Evolutionary conservation across 805 yeast species (phyloP), one percentile per base, ranked within the genome.

Genomic region (Saccharomycopsis sp.): DNA sequence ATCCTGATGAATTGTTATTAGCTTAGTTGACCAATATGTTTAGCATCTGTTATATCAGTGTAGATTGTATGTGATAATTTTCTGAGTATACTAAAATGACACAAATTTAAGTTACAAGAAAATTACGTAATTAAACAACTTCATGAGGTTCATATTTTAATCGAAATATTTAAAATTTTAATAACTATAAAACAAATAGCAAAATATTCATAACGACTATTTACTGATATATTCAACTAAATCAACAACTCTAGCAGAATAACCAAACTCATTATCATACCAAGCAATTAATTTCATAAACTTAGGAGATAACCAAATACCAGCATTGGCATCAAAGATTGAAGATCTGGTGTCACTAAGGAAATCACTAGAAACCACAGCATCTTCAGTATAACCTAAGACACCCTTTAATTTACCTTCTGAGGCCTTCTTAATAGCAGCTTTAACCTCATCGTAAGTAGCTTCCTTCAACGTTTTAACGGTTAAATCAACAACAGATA

Each of bases 251-350:
- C 95, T 86, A 69, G 92, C 81, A 57, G 94, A 82, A 83, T 86
- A 86, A 65, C 95, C 95, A 72, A 65, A 86, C 74, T 86, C 95
- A 70, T 86, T 86, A 67, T 86, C 95, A 77, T 86, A 86, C 95
- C 95, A 86, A 48, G 94, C 74, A 67, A 85, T 72, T 61, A 86
- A 74, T 78, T 86, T 86, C 69, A 84, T 92, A 66, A 86, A 86
- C 58, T 79, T 76, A 63, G 86, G 85, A 64, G 86, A 79, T 60
- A 86, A 71, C 60, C 76, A 72, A 67, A 85, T 82, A 71, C 95
- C 94, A 51, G 95, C 95, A 71, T 73, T 74, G 54, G 89, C 82
- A 64, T 86, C 95, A 61, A 82, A 86, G 74, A 83, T 82, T 45
- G 92, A 81, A 39, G 95, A 85, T 76, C 77, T 80, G 52, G 72